Conservation (phyloP, 148 eudicot genomes). For the Spergularia bocconei region DNA sequence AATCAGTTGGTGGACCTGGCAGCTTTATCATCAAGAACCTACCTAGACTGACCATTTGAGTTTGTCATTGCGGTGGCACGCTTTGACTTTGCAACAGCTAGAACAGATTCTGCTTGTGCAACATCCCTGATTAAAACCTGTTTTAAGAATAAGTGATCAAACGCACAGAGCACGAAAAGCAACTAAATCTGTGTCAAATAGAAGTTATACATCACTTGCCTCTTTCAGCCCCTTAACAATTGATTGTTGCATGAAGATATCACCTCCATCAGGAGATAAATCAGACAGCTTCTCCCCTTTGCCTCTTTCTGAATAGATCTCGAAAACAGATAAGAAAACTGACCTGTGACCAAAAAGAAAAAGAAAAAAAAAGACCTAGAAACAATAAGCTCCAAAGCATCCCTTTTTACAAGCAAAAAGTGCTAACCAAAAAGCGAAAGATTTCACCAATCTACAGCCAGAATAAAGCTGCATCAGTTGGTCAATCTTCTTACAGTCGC, state of each 20-base stretch:
- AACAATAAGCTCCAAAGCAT: background rate
- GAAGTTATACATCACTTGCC: slow-evolving; percentile 33
- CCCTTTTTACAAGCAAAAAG: background rate
- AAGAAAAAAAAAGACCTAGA: background rate
- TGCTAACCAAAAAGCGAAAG: background rate
- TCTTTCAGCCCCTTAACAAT: slow-evolving; percentile 66
- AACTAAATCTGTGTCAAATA: background rate
- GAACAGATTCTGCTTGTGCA: slow-evolving; percentile 67
- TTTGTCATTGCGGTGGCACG: slow-evolving; percentile 83
- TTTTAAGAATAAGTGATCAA: slow-evolving; percentile 4
- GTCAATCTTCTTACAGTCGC: no score
- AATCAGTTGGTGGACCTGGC: background rate
- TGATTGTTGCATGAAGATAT: slow-evolving; percentile 65
- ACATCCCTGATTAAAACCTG: slow-evolving; percentile 55
- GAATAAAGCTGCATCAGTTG: no score
- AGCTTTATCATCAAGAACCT: slow-evolving; percentile 10
- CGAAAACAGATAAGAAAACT: slow-evolving; percentile 70
- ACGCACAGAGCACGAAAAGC: background rate
- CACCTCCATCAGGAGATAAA: slow-evolving; percentile 60
- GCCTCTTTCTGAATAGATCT: slow-evolving; percentile 64
- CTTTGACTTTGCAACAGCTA: slow-evolving; percentile 61
- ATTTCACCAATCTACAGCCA: no score
- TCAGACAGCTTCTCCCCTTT: slow-evolving; percentile 68
- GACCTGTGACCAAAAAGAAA: slow-evolving; percentile 35
- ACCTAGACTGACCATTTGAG: slow-evolving; percentile 88